Percentiles rank a stretch among this genome's conserved stretches.
phyloP scores from a whole-genome alignment of 169 alveolate genomes.

The Eimeria brunetti region DNA sequence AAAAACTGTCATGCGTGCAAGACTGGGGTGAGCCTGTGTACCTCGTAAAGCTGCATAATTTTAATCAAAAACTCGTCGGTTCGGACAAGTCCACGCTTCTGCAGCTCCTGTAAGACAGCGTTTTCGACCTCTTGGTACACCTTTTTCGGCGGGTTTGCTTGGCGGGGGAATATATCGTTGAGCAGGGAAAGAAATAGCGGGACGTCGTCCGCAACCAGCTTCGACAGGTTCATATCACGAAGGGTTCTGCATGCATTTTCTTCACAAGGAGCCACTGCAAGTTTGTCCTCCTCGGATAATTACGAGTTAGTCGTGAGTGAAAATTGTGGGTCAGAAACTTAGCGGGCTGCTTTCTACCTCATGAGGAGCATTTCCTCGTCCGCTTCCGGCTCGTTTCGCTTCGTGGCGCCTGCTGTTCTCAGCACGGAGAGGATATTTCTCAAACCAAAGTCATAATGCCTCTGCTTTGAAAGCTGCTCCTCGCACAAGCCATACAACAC shows the following conservation, averaged over 20 bases:
- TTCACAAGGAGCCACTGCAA: slow-evolving; percentile 81
- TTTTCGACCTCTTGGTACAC: slow-evolving; percentile 94
- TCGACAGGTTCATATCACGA: slow-evolving; percentile 97
- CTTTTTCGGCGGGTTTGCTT: slow-evolving; percentile 95
- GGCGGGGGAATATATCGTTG: slow-evolving; percentile 97
- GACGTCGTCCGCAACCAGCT: slow-evolving; percentile 97
- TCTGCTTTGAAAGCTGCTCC: slow-evolving; percentile 96
- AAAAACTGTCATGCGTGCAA: not conserved
- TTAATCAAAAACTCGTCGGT: slow-evolving; percentile 89
- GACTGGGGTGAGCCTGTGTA: not conserved
- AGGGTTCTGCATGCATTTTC: slow-evolving; percentile 90
- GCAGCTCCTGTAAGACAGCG: slow-evolving; percentile 78
- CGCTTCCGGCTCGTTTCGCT: slow-evolving; percentile 91
- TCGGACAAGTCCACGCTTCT: slow-evolving; percentile 81
- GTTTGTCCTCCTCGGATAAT: not conserved
- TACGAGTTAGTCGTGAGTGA: not conserved
- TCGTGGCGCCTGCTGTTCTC: slow-evolving; percentile 96
- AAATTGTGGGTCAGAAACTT: too few species aligned
- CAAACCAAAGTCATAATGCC: slow-evolving; percentile 97
- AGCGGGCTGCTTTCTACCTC: slow-evolving; percentile 50
- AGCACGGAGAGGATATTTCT: slow-evolving; percentile 96
- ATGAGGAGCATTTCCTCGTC: slow-evolving; percentile 94
- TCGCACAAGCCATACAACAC: slow-evolving; percentile 96
- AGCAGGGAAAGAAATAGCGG: slow-evolving; percentile 96
- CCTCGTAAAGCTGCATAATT: slow-evolving; percentile 92